Evolutionary conservation across 1,284 basidiomycete species (phyloP).

Genomic region (Naganishia sp.): DNA sequence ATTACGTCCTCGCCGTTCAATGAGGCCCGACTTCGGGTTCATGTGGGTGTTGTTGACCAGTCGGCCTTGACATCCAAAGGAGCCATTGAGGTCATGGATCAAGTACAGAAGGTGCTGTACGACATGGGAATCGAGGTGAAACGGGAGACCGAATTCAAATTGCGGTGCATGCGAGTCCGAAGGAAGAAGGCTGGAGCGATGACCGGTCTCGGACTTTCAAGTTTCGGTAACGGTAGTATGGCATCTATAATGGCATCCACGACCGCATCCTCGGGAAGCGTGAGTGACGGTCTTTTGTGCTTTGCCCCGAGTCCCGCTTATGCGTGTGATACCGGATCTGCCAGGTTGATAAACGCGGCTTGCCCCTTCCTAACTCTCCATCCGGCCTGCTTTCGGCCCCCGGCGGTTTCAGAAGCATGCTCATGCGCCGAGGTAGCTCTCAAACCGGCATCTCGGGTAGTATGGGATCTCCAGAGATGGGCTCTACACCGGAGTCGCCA

Average conservation of each 20-base stretch:
- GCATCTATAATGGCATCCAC: slow-evolving; percentile 71
- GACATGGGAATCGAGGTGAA: slow-evolving; percentile 90
- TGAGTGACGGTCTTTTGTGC: slow-evolving; percentile 54
- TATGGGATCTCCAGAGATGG: slow-evolving; percentile 49
- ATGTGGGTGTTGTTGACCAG: slow-evolving; percentile 91
- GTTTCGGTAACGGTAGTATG: slow-evolving; percentile 46
- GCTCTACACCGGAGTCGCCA: slow-evolving; percentile 35
- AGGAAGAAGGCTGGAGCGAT: slow-evolving; percentile 61
- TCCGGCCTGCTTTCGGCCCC: slow-evolving; percentile 60
- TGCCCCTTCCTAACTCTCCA: slow-evolving; percentile 72
- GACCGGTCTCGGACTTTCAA: slow-evolving; percentile 47
- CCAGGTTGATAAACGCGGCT: slow-evolving; percentile 77
- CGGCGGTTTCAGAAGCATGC: slow-evolving; percentile 76
- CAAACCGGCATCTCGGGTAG: slow-evolving; percentile 55
- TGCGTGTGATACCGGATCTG: slow-evolving; percentile 15
- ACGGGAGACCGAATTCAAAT: slow-evolving; percentile 84
- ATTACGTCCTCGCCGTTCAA: slow-evolving; percentile 25
- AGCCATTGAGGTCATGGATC: slow-evolving; percentile 83
- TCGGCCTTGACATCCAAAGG: slow-evolving; percentile 81
- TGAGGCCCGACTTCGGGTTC: slow-evolving; percentile 63
- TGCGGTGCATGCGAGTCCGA: slow-evolving; percentile 74
- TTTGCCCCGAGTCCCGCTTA: slow-evolving; percentile 15
- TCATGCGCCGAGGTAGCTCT: slow-evolving; percentile 83
- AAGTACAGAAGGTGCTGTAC: slow-evolving; percentile 75
- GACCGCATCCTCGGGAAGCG: slow-evolving; percentile 75